Evolutionary conservation across 345 rosid species (phyloP).

Genomic region (Ailanthus altissimus): DNA sequence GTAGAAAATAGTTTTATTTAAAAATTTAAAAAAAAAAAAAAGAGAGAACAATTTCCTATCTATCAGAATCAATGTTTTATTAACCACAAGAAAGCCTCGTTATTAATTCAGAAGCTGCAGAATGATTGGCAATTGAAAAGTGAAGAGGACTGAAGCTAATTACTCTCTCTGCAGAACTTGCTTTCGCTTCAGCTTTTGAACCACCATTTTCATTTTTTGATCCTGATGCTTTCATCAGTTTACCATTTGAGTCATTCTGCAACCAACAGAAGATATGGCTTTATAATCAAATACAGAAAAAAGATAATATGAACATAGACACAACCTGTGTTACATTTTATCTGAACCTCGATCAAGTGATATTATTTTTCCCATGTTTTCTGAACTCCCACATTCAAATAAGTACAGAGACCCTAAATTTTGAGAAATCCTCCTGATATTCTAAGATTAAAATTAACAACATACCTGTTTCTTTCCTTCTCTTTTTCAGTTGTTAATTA

Average conservation of each 20-base stretch:
- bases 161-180: slow-evolving; percentile 85
- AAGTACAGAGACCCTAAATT: neutral
- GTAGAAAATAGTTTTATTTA: too few species aligned
- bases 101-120: neutral
- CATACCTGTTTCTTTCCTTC: neutral
- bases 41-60: neutral
- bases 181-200: slow-evolving; percentile 75
- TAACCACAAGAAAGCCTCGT: neutral
- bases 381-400: neutral
- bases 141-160: slow-evolving; percentile 27
- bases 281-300: slow-evolving; percentile 22
- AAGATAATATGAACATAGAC: neutral
- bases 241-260: slow-evolving; percentile 65
- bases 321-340: neutral
- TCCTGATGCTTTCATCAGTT: slow-evolving; percentile 49
- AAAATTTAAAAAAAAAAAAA: too few species aligned
- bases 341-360: neutral
- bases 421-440: neutral
- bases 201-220: slow-evolving; percentile 54
- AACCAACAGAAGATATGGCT: slow-evolving; percentile 12
- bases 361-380: neutral
- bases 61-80: neutral
- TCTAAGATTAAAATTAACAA: neutral
- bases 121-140: slow-evolving; percentile 2
- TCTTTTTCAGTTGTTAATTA: neutral